These are phyloP conservation scores for Aspergillus campestris DNA, from an alignment of 495 filamentous ascomycete species.

Conservation along the genomic window DNA sequence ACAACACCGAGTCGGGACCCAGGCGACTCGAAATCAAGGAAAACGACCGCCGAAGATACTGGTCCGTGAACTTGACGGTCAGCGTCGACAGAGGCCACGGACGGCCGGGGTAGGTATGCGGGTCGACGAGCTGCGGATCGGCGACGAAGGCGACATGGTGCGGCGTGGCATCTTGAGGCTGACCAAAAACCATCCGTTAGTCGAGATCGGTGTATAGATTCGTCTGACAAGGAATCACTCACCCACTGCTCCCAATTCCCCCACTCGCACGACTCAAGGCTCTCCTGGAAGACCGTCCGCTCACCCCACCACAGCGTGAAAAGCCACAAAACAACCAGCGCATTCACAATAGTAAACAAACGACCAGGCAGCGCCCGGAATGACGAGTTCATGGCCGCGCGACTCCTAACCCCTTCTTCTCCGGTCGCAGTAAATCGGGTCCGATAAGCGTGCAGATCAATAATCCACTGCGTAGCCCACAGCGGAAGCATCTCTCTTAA, in stretches of 20 bases:
- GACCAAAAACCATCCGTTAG: constrained; percentile 9
- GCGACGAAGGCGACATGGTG: constrained; percentile 85
- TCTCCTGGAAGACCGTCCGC: constrained; percentile 60
- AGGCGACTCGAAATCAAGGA: constrained; percentile 58
- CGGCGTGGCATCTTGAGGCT: constrained; percentile 70
- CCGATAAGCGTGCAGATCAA: constrained; percentile 7
- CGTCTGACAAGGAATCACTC: constrained; percentile 20
- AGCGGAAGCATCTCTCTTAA: constrained; percentile 13
- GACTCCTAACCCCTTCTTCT: constrained; percentile 3
- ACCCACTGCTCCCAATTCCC: constrained; percentile 89
- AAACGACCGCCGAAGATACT: constrained; percentile 78
- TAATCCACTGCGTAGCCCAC: constrained; percentile 19
- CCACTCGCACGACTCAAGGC: constrained; percentile 70
- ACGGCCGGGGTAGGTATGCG: constrained; percentile 90
- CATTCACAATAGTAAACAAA: constrained; percentile 53
- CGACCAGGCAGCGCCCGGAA: constrained; percentile 7
- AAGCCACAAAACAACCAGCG: constrained; percentile 66
- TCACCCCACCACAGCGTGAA: constrained; percentile 81
- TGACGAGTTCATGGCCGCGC: constrained; percentile 8
- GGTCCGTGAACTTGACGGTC: constrained; percentile 77
- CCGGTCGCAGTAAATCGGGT: background rate
- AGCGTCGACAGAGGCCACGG: constrained; percentile 79
- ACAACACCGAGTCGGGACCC: constrained; percentile 73
- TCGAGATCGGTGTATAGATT: background rate
- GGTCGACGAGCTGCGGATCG: constrained; percentile 96